A percentile compares a stretch with the other conserved stretches of the same genome.
phyloP scores from a whole-genome alignment of 2,329 filamentous ascomycete genomes.

The Ophidiomyces ophidiicola region DNA sequence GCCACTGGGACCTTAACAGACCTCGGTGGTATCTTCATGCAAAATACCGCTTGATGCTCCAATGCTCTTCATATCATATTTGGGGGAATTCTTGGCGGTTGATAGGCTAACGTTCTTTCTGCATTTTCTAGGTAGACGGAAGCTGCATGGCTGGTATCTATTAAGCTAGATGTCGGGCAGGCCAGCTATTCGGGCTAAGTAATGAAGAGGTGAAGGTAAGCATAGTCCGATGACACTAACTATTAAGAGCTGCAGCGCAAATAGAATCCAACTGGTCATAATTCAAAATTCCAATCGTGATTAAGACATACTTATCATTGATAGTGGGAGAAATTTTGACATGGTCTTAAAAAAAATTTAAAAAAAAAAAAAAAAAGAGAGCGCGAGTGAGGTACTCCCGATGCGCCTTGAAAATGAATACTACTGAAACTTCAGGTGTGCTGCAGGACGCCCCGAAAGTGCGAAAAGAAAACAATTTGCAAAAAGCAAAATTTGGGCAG shows the following conservation, averaged over 20 bases:
- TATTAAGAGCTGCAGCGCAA: not conserved
- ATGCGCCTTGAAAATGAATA: conserved; percentile 1
- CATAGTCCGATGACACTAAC: too few relatives aligned
- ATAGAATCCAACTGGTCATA: not conserved
- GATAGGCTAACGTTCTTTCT: too few relatives aligned
- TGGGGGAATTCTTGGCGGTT: too few relatives aligned
- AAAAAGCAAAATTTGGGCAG: not conserved
- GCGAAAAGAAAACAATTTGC: not conserved
- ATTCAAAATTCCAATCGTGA: not conserved
- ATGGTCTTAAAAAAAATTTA: not conserved
- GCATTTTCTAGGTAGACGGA: too few relatives aligned
- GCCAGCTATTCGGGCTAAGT: too few relatives aligned
- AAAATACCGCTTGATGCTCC: too few relatives aligned
- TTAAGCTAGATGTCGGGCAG: too few relatives aligned
- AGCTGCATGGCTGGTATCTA: too few relatives aligned
- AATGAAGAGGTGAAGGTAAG: too few relatives aligned
- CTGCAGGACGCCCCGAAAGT: not conserved
- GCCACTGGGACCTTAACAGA: not conserved
- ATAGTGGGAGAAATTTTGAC: conserved; percentile 5
- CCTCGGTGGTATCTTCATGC: not conserved
- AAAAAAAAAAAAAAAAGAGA: not conserved
- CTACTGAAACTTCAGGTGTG: not conserved
- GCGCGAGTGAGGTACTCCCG: not conserved
- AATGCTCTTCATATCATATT: too few relatives aligned
- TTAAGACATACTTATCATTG: not conserved